phyloP scores from a whole-genome alignment of 106 monocot species.

The Dactylorhiza incarnata region DNA sequence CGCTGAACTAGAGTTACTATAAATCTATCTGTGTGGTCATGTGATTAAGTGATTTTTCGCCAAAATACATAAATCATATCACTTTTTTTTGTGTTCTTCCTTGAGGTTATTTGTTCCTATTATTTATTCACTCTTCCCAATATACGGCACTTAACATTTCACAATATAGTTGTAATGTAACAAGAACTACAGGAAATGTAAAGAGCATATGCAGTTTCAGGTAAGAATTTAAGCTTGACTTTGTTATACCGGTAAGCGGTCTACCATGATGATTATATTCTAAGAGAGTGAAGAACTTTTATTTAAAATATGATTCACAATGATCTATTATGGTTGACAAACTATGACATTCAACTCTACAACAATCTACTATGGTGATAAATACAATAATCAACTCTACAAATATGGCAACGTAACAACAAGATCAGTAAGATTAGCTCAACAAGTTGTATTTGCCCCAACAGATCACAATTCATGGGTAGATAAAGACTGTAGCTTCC shows the following conservation, averaged over 20 bases:
- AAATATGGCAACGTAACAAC: not conserved
- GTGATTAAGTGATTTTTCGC: too few relatives aligned
- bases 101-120: too few relatives aligned
- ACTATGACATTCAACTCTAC: not conserved
- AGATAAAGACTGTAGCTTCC: not conserved
- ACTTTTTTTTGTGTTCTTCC: too few relatives aligned
- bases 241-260: not conserved
- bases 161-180: not conserved
- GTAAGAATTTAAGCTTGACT: not conserved
- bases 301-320: conserved; percentile 1
- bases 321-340: not conserved
- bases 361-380: too few relatives aligned
- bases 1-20: too few relatives aligned
- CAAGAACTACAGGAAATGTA: not conserved
- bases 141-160: not conserved
- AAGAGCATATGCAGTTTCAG: not conserved
- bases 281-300: not conserved
- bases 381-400: conserved; percentile 1
- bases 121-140: too few relatives aligned
- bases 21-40: too few relatives aligned
- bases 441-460: not conserved
- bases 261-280: not conserved
- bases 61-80: too few relatives aligned
- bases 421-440: not conserved
- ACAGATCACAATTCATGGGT: not conserved